These are phyloP conservation scores for Annulohypoxylon stygium DNA, from an alignment of 495 filamentous ascomycete genomes.

Conservation along the genomic window DNA sequence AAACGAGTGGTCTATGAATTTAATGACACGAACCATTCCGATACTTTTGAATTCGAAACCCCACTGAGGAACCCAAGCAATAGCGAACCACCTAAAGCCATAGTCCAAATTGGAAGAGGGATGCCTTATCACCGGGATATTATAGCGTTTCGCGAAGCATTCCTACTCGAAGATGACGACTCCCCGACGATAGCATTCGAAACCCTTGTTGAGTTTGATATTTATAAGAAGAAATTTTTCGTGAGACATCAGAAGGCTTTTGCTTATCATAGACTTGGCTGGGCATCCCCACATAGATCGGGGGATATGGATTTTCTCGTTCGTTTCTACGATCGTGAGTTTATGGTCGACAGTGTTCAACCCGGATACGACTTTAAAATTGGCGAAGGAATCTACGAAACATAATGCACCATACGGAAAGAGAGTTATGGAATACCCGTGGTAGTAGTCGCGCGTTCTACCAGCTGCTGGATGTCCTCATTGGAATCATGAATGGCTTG, in stretches of 20 bases:
- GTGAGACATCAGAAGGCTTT: slow-evolving; percentile 15
- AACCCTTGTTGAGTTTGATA: slow-evolving; percentile 39
- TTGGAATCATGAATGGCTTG: neutral
- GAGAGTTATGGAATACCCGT: neutral
- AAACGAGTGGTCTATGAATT: slow-evolving; percentile 41
- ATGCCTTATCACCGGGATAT: slow-evolving; percentile 40
- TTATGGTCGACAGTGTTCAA: slow-evolving; percentile 20
- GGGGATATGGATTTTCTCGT: slow-evolving; percentile 36
- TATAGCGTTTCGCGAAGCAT: slow-evolving; percentile 31
- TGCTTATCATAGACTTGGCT: slow-evolving; percentile 16
- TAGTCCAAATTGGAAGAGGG: slow-evolving; percentile 25
- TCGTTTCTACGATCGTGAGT: slow-evolving; percentile 16
- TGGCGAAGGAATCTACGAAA: neutral
- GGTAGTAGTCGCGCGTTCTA: neutral
- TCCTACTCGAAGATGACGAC: neutral
- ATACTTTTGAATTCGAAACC: slow-evolving; percentile 29
- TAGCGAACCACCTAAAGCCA: neutral
- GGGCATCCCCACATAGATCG: slow-evolving; percentile 3
- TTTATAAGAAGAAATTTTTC: slow-evolving; percentile 38
- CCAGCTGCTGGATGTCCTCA: neutral
- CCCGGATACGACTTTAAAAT: slow-evolving; percentile 30
- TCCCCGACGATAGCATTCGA: neutral
- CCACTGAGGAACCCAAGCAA: neutral
- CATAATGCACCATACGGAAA: neutral
- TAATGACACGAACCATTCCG: slow-evolving; percentile 4